phyloP scores from a whole-genome alignment of 306 rosid genomes.

The Rosa lucieae region DNA sequence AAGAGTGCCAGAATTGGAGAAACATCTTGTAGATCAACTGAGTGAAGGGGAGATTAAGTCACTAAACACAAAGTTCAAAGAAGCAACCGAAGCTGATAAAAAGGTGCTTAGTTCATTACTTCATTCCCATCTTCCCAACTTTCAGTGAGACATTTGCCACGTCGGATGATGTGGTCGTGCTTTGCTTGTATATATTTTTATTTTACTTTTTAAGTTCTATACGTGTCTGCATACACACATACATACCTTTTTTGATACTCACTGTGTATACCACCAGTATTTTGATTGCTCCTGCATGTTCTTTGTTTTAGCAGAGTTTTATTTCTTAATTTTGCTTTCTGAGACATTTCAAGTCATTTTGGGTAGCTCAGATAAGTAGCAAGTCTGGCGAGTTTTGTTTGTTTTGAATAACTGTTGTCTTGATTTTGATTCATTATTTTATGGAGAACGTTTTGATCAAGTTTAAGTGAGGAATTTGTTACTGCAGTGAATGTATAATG shows the following conservation, averaged over 20 bases:
- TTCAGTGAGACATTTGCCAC: conserved; percentile 4
- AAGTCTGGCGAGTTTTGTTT: conserved; percentile 1
- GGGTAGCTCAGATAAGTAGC: not conserved
- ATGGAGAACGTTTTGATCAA: not conserved
- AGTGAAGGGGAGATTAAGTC: conserved; percentile 86
- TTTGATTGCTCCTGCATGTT: not conserved
- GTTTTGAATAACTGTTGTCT: not conserved
- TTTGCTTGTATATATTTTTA: not conserved
- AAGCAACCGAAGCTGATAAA: conserved; percentile 86
- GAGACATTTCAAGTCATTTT: conserved; percentile 8
- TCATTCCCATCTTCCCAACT: conserved; percentile 20
- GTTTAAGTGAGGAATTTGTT: not conserved
- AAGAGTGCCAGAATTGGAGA: conserved; percentile 83
- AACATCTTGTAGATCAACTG: conserved; percentile 72
- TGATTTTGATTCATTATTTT: conserved; percentile 6
- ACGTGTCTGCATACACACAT: not conserved
- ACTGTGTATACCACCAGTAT: not conserved
- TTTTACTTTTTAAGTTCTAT: not conserved
- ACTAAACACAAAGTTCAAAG: conserved; percentile 67
- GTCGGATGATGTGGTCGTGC: conserved; percentile 17
- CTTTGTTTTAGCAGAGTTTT: not conserved
- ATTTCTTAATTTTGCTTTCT: not conserved
- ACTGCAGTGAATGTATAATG: not conserved
- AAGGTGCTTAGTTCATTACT: conserved; percentile 46
- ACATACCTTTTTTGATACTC: not conserved